Evolutionary conservation across 768 basidiomycete species (phyloP).

Genomic region (Kwoniella mangroviensis): DNA sequence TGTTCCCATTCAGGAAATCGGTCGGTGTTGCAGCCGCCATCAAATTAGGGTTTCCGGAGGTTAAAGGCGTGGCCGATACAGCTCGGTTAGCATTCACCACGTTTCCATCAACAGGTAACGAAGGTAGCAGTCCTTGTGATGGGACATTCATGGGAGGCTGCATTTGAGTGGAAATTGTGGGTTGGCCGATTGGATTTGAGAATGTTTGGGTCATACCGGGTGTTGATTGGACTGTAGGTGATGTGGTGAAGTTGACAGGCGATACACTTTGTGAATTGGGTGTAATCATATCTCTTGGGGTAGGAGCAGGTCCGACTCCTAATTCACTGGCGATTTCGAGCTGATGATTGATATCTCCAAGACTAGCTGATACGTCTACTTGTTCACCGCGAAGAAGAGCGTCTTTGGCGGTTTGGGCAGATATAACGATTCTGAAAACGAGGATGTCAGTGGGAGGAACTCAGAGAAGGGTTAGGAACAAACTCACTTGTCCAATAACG

Average conservation of each 20-base stretch:
- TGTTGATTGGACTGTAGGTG: slow-evolving; percentile 11
- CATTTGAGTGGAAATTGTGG: slow-evolving; percentile 3
- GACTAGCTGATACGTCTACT: slow-evolving; percentile 48
- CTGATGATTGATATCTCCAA: slow-evolving; percentile 51
- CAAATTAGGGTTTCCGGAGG: slow-evolving; percentile 24
- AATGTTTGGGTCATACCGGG: neutral
- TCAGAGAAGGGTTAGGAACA: neutral
- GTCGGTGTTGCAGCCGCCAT: neutral
- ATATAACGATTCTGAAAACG: slow-evolving; percentile 42
- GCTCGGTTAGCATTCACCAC: slow-evolving; percentile 2
- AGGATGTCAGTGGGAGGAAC: slow-evolving; percentile 8
- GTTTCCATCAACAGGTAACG: slow-evolving; percentile 35
- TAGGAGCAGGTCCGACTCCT: slow-evolving; percentile 40
- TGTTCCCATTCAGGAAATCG: slow-evolving; percentile 12
- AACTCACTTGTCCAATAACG: slow-evolving; percentile 52
- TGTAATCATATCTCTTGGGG: slow-evolving; percentile 33
- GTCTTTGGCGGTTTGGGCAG: slow-evolving; percentile 49
- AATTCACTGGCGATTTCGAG: slow-evolving; percentile 51
- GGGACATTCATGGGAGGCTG: slow-evolving; percentile 15
- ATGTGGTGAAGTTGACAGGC: slow-evolving; percentile 25
- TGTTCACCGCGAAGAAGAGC: slow-evolving; percentile 51
- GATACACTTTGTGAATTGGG: slow-evolving; percentile 37
- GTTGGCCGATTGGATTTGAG: neutral
- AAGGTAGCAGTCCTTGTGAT: slow-evolving; percentile 26
- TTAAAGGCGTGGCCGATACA: slow-evolving; percentile 5